Evolutionary conservation across 306 rosid genomes (phyloP).

Genomic region (Lathyrus sativus): DNA sequence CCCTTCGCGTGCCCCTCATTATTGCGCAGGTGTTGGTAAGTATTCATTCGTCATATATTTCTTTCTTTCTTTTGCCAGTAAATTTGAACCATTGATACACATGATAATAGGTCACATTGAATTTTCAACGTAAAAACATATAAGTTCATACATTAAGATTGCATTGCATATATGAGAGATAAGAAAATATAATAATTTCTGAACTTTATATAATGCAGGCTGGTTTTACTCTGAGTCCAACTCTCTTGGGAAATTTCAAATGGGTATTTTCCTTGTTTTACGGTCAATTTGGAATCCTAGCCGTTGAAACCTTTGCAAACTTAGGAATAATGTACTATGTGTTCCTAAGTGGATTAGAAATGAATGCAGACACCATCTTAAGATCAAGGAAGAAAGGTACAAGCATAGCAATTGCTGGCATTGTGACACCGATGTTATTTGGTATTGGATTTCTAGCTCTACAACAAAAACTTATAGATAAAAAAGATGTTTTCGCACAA

Average conservation of each 20-base stretch:
- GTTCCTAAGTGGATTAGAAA: constrained; percentile 46
- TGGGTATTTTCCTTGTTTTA: neutral
- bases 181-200: neutral
- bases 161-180: neutral
- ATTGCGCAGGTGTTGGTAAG: constrained; percentile 38
- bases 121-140: too few species aligned
- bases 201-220: constrained; percentile 25
- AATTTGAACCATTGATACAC: neutral
- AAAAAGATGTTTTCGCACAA: neutral
- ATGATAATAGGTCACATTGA: neutral
- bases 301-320: constrained; percentile 28
- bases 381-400: constrained; percentile 27
- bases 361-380: constrained; percentile 34
- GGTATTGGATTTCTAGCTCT: constrained; percentile 34
- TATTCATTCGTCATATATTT: neutral
- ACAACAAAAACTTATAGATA: neutral
- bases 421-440: constrained; percentile 29
- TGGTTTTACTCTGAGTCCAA: constrained; percentile 25
- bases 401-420: constrained; percentile 31
- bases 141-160: neutral
- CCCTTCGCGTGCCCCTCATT: constrained; percentile 10
- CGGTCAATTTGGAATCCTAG: neutral
- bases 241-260: neutral
- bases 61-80: neutral
- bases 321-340: constrained; percentile 34